phyloP scores from a whole-genome alignment of 169 alveolate genomes.

The Ichthyophthirius multifiliis region DNA sequence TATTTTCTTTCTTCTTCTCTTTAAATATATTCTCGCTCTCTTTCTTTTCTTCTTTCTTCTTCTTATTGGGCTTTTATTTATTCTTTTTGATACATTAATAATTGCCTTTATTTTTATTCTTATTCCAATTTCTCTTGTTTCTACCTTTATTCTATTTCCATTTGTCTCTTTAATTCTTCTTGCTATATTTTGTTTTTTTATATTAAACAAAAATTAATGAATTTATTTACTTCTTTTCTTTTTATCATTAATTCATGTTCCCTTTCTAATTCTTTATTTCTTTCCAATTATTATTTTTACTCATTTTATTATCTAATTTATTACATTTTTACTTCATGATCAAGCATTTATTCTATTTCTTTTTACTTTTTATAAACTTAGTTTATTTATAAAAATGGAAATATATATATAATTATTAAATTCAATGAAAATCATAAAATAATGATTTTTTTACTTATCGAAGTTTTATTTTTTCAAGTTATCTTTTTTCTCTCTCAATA shows the following conservation, averaged over 20 bases:
- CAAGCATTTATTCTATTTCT: slow-evolving; percentile 66
- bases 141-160: slow-evolving; percentile 34
- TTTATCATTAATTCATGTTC: slow-evolving; percentile 51
- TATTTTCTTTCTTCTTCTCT: slow-evolving; percentile 57
- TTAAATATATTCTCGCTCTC: slow-evolving; percentile 35
- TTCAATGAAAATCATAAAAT: background rate
- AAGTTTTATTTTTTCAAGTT: background rate
- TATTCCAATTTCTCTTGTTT: slow-evolving; percentile 33
- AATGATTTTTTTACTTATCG: background rate
- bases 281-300: slow-evolving; percentile 41
- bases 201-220: background rate
- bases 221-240: slow-evolving; percentile 27
- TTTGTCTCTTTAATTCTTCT: slow-evolving; percentile 21
- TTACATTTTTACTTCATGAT: slow-evolving; percentile 59
- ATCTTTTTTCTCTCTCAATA: slow-evolving; percentile 32
- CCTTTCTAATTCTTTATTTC: slow-evolving; percentile 41
- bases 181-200: background rate
- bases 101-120: background rate
- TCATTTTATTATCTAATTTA: slow-evolving; percentile 60
- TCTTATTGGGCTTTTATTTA: slow-evolving; percentile 50
- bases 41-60: slow-evolving; percentile 25
- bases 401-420: background rate
- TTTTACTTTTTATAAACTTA: slow-evolving; percentile 28
- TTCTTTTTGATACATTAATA: slow-evolving; percentile 33
- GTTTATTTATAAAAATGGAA: background rate